Conservation (phyloP, 1,139 yeast genomes). For the Magnusiomyces sp. region DNA sequence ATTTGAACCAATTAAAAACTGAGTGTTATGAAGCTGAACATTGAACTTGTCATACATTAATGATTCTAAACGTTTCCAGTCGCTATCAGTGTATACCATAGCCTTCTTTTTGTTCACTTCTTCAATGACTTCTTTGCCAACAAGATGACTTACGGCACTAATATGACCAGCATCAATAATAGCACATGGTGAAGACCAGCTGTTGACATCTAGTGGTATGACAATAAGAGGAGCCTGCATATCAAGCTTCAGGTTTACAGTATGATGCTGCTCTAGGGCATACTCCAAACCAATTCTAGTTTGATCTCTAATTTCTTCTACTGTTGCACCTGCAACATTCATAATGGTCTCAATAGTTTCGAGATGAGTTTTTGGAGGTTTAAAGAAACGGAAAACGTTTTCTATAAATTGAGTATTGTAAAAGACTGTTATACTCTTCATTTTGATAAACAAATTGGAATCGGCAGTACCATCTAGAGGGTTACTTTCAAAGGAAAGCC, state of each 20-base stretch:
- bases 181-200: slow-evolving; percentile 81
- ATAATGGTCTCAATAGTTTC: slow-evolving; percentile 88
- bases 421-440: slow-evolving; percentile 82
- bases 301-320: slow-evolving; percentile 82
- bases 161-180: slow-evolving; percentile 95
- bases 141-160: slow-evolving; percentile 72
- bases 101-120: slow-evolving; percentile 60
- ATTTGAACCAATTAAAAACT: slow-evolving; percentile 76
- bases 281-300: slow-evolving; percentile 90
- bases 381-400: slow-evolving; percentile 64
- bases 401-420: slow-evolving; percentile 79
- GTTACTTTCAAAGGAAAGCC: slow-evolving; percentile 71
- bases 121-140: slow-evolving; percentile 58
- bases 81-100: slow-evolving; percentile 58
- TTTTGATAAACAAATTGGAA: slow-evolving; percentile 60
- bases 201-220: slow-evolving; percentile 74
- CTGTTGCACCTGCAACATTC: slow-evolving; percentile 92
- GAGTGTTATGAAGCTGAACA: slow-evolving; percentile 74
- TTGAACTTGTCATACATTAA: slow-evolving; percentile 87
- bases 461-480: slow-evolving; percentile 83
- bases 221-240: slow-evolving; percentile 89
- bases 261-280: slow-evolving; percentile 89
- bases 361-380: slow-evolving; percentile 76
- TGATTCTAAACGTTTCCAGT: slow-evolving; percentile 62
- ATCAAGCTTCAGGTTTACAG: slow-evolving; percentile 75